Evolutionary conservation across 441 rosid species (phyloP).

Genomic region (Erodium trifolium): DNA sequence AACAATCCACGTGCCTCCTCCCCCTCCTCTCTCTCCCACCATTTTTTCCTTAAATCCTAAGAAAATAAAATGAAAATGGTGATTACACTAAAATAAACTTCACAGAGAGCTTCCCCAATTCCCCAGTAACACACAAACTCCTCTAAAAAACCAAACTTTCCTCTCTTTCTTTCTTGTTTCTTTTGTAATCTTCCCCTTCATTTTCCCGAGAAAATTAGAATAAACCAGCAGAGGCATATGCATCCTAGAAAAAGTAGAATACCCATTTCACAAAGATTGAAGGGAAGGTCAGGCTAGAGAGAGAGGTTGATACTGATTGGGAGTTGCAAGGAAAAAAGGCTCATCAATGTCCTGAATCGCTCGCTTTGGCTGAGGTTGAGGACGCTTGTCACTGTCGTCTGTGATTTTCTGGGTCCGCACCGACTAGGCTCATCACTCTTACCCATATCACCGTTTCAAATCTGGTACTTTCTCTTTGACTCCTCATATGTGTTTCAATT

Average conservation of each 20-base stretch:
- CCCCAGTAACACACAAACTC: neutral
- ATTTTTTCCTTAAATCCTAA: conserved; percentile 19
- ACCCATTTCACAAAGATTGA: neutral
- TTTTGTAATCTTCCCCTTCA: neutral
- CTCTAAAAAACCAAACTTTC: neutral
- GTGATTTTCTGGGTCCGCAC: conserved; percentile 5
- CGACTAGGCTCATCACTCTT: neutral
- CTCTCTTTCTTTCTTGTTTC: neutral
- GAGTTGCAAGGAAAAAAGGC: neutral
- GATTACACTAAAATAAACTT: neutral
- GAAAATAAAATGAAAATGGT: neutral
- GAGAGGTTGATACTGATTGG: neutral
- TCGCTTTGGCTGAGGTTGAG: neutral
- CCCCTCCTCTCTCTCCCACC: neutral
- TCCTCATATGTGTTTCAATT: neutral
- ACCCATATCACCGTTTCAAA: conserved; percentile 14
- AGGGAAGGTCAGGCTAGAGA: neutral
- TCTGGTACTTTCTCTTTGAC: conserved; percentile 23
- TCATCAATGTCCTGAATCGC: conserved; percentile 20
- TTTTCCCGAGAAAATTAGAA: neutral
- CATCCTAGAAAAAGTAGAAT: neutral
- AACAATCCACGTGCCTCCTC: conserved; percentile 37
- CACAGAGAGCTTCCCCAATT: neutral
- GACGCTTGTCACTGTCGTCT: conserved; percentile 2
- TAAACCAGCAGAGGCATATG: neutral